A percentile compares a stretch with the other conserved stretches of the same genome.
Conservation (phyloP, 495 filamentous ascomycete species). For the Talaromyces adpressus region DNA sequence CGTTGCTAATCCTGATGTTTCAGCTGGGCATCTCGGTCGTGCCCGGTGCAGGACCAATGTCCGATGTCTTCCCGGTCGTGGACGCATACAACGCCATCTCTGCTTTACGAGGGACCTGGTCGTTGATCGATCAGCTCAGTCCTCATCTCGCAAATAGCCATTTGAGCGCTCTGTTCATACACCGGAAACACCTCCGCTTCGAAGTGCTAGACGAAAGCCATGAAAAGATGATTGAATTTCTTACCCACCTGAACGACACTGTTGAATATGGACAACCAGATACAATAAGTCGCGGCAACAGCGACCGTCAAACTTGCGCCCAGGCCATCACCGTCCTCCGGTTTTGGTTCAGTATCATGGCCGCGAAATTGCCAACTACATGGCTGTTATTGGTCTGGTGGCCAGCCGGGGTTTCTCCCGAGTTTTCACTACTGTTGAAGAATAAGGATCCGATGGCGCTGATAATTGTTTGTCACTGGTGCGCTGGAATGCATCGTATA, state of each 20-base stretch:
- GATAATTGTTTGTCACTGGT: slow-evolving; percentile 8
- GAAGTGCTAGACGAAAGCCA: slow-evolving; percentile 6
- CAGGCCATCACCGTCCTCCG: slow-evolving; percentile 9
- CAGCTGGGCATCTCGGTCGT: slow-evolving; percentile 8
- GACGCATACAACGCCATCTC: slow-evolving; percentile 8
- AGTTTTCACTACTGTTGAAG: slow-evolving; percentile 1
- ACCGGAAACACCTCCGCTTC: slow-evolving; percentile 8
- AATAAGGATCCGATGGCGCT: slow-evolving; percentile 5
- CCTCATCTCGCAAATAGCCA: slow-evolving; percentile 5
- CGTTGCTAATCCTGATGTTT: slow-evolving; percentile 7
- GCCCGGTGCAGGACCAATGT: slow-evolving; percentile 7
- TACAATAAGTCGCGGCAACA: neutral
- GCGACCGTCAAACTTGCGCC: slow-evolving; percentile 4
- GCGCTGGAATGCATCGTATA: slow-evolving; percentile 3
- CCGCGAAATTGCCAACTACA: slow-evolving; percentile 7
- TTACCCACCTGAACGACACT: slow-evolving; percentile 1
- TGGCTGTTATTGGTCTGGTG: slow-evolving; percentile 8
- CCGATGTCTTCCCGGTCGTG: neutral
- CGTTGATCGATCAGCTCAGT: slow-evolving; percentile 5
- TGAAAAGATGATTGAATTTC: neutral
- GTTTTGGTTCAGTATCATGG: slow-evolving; percentile 8
- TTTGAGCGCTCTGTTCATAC: slow-evolving; percentile 2
- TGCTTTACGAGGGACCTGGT: slow-evolving; percentile 6
- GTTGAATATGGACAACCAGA: neutral
- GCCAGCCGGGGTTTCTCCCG: slow-evolving; percentile 1